Conservation (phyloP, 2,329 filamentous ascomycete species). For the Phialophora macrospora region DNA sequence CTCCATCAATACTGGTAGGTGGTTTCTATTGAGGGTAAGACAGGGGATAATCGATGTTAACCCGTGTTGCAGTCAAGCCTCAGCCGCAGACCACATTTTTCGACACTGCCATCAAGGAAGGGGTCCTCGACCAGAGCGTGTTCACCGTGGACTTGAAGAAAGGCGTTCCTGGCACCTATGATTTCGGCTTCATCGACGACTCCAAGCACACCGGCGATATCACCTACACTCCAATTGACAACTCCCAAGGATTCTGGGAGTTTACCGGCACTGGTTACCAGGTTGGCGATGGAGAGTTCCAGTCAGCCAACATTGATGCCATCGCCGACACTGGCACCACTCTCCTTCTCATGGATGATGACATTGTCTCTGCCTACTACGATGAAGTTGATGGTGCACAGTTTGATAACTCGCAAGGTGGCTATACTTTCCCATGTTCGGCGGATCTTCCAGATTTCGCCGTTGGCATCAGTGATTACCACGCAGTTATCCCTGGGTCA, state of each 20-base stretch:
- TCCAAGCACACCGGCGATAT: constrained; percentile 64
- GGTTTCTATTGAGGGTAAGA: background rate
- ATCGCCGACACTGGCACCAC: constrained; percentile 76
- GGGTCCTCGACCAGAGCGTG: constrained; percentile 54
- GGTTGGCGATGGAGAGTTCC: constrained; percentile 53
- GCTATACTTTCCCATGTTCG: constrained; percentile 54
- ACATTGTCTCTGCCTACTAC: constrained; percentile 65
- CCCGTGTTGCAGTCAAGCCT: constrained; percentile 49
- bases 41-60: background rate
- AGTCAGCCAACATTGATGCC: constrained; percentile 52
- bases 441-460: constrained; percentile 59
- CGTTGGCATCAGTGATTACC: constrained; percentile 56
- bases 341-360: constrained; percentile 63
- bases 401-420: constrained; percentile 35
- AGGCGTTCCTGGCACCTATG: constrained; percentile 57
- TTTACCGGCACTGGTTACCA: constrained; percentile 63
- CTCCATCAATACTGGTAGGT: constrained; percentile 59
- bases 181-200: constrained; percentile 65
- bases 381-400: constrained; percentile 57
- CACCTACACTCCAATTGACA: constrained; percentile 61
- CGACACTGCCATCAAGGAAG: constrained; percentile 59
- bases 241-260: constrained; percentile 66
- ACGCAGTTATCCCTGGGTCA: constrained; percentile 58
- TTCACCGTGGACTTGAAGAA: constrained; percentile 63
- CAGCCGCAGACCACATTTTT: constrained; percentile 62